phyloP scores from a whole-genome alignment of 331 rosid species.

The Malus hybrid region DNA sequence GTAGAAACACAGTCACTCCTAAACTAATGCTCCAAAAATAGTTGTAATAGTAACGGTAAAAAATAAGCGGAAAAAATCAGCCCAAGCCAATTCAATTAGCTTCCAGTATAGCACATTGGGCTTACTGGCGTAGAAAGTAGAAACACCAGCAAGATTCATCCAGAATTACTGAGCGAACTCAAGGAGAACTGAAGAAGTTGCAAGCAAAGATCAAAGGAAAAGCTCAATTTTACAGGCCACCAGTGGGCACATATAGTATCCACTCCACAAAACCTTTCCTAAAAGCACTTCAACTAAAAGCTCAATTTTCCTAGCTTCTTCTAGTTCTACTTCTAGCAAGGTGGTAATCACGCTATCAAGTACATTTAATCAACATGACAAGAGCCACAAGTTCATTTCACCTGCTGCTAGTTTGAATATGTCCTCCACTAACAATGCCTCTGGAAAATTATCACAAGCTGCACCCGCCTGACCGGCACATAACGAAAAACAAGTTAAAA shows the following conservation, averaged over 20 bases:
- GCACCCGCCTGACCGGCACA: conserved; percentile 25
- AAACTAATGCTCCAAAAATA: no score
- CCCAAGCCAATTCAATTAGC: no score
- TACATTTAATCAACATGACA: not conserved
- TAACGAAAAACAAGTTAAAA: not conserved
- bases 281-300: not conserved
- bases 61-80: not conserved
- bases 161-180: not conserved
- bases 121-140: not conserved
- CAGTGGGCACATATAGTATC: not conserved
- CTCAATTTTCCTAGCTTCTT: not conserved
- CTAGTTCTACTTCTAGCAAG: not conserved
- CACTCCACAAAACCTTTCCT: not conserved
- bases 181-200: not conserved
- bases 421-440: conserved; percentile 21
- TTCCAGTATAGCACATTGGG: not conserved
- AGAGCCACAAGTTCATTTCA: conserved; percentile 29
- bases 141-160: not conserved
- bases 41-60: no score
- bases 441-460: conserved; percentile 15
- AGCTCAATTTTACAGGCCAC: not conserved
- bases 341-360: not conserved
- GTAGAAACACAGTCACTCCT: no score
- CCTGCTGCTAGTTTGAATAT: conserved; percentile 44
- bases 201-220: not conserved